phyloP scores from a whole-genome alignment of 2,329 filamentous ascomycete genomes.

The Claviceps monticola region DNA sequence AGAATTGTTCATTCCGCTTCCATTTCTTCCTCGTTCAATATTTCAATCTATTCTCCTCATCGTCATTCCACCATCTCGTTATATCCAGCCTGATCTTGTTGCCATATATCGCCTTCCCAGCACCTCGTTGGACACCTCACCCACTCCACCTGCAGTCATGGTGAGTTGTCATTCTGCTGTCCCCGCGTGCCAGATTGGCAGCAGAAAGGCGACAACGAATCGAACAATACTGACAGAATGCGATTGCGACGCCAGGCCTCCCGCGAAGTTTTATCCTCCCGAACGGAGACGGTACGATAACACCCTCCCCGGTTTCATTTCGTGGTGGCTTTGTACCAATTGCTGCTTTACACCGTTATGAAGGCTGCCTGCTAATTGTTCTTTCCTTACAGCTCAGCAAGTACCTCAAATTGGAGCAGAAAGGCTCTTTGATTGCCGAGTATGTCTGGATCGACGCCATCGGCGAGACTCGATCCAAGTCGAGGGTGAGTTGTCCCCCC shows the following conservation, averaged over 20 bases:
- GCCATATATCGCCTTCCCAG: neutral
- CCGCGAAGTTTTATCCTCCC: constrained; percentile 15
- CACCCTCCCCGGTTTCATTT: neutral
- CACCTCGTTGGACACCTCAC: neutral
- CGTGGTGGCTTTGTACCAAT: neutral
- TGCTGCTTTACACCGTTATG: neutral
- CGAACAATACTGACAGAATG: neutral
- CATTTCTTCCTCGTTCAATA: too few relatives aligned
- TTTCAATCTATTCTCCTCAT: too few relatives aligned
- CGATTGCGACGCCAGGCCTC: constrained; percentile 12
- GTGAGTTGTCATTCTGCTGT: neutral
- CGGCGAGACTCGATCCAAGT: constrained; percentile 84
- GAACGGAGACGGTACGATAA: constrained; percentile 21
- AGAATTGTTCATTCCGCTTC: too few relatives aligned
- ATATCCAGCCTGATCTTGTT: too few relatives aligned
- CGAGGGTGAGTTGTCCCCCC: constrained; percentile 56
- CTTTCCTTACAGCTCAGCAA: constrained; percentile 58
- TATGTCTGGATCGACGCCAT: constrained; percentile 90
- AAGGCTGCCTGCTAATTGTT: constrained; percentile 10
- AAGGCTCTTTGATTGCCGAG: constrained; percentile 79
- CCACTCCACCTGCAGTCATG: neutral
- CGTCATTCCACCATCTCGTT: too few relatives aligned
- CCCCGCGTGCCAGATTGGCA: neutral
- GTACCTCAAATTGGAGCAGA: constrained; percentile 83
- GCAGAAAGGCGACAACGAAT: neutral